Evolutionary conservation across 768 basidiomycete species (phyloP).

Genomic region (Pleurotus platypus): DNA sequence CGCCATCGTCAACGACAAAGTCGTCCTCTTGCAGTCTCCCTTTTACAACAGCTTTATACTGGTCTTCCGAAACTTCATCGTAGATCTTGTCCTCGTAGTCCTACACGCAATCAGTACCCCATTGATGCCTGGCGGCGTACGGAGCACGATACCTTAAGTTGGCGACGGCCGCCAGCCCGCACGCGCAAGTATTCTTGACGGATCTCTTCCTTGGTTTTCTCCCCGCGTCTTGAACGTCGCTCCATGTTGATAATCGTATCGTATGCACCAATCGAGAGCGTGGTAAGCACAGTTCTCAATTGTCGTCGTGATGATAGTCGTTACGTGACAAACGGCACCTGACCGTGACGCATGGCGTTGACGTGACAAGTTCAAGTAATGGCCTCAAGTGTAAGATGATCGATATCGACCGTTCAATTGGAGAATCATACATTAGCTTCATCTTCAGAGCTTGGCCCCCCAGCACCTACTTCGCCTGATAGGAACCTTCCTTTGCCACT

Average conservation of each 20-base stretch:
- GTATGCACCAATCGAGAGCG: too few relatives aligned
- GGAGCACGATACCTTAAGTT: constrained; percentile 44
- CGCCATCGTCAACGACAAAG: constrained; percentile 94
- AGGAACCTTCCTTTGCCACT: too few relatives aligned
- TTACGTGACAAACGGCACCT: too few relatives aligned
- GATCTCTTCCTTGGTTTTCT: constrained; percentile 38
- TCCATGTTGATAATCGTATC: constrained; percentile 22
- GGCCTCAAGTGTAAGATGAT: too few relatives aligned
- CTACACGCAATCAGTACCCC: constrained; percentile 9
- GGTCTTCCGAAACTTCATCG: constrained; percentile 86
- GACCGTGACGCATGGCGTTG: too few relatives aligned
- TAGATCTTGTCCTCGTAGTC: constrained; percentile 72
- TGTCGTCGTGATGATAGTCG: too few relatives aligned
- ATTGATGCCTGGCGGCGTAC: constrained; percentile 13
- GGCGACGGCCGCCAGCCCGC: constrained; percentile 54
- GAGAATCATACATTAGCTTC: too few relatives aligned
- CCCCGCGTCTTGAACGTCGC: constrained; percentile 38
- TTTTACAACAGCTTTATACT: constrained; percentile 83
- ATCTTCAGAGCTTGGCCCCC: too few relatives aligned
- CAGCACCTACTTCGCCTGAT: too few relatives aligned
- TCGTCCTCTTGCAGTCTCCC: constrained; percentile 84
- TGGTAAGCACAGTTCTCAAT: too few relatives aligned
- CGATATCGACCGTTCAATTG: too few relatives aligned
- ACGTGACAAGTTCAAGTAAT: too few relatives aligned
- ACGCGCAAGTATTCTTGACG: constrained; percentile 59